Percentiles rank a stretch among this genome's conserved stretches.
Conservation (phyloP, 2,329 filamentous ascomycete genomes). For the Polytolypa hystricis region DNA sequence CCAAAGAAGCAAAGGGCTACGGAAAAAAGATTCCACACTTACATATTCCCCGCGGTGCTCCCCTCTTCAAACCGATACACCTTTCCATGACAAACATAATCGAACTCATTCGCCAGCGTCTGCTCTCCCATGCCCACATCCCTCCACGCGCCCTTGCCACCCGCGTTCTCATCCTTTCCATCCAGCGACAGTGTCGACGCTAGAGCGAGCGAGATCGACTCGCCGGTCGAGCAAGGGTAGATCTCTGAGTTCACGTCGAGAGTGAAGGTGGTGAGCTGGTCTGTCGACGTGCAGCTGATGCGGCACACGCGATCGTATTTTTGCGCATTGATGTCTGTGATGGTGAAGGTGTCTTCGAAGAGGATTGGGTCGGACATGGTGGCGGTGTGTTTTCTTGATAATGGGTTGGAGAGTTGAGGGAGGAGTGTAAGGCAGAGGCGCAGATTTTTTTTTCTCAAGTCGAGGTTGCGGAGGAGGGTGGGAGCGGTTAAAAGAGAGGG, state of each 20-base stretch:
- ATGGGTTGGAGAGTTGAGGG: no score
- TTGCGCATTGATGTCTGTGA: conserved; percentile 65
- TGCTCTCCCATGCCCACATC: conserved; percentile 50
- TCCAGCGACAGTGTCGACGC: conserved; percentile 80
- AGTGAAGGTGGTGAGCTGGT: conserved; percentile 63
- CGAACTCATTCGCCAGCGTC: conserved; percentile 44
- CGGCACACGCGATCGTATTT: conserved; percentile 96
- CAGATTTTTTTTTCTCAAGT: no score
- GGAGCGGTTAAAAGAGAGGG: no score
- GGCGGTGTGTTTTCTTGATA: conserved; percentile 22
- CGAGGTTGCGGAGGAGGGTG: no score
- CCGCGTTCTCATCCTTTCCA: conserved; percentile 60
- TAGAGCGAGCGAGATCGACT: conserved; percentile 68
- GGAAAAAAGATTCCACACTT: conserved; percentile 30
- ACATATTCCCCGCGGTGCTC: conserved; percentile 72
- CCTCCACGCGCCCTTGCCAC: conserved; percentile 60
- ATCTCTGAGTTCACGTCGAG: conserved; percentile 94
- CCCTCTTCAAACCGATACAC: conserved; percentile 42
- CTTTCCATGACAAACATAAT: conserved; percentile 43
- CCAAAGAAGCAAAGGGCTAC: background rate
- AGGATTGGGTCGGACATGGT: conserved; percentile 76
- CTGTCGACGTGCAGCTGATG: conserved; percentile 63
- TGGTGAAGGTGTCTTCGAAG: conserved; percentile 83
- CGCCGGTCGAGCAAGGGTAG: conserved; percentile 64
- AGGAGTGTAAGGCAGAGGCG: no score